These are phyloP conservation scores for Osmanthus fragrans DNA, from an alignment of 257 asterid species.

Conservation along the genomic window DNA sequence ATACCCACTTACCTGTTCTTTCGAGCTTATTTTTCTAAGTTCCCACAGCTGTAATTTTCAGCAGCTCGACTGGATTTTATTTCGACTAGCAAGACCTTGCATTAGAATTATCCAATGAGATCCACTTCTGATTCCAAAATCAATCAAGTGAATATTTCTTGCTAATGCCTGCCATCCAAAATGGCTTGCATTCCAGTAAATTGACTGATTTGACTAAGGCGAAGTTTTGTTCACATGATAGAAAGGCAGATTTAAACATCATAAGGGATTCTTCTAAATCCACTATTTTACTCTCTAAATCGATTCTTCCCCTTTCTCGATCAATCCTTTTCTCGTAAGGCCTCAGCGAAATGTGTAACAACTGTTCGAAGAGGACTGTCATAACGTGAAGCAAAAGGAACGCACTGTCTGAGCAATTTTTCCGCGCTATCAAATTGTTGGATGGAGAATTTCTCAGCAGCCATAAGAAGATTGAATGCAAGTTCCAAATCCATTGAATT, in stretches of 20 bases:
- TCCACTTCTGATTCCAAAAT: not conserved
- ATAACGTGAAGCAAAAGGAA: constrained; percentile 17
- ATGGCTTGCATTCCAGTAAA: constrained; percentile 8
- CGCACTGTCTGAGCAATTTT: constrained; percentile 18
- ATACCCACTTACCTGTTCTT: constrained; percentile 32
- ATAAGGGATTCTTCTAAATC: constrained; percentile 21
- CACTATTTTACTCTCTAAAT: constrained; percentile 15
- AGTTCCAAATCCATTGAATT: not conserved
- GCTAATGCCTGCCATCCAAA: not conserved
- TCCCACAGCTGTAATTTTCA: constrained; percentile 49
- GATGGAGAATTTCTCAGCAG: constrained; percentile 32
- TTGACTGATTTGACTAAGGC: constrained; percentile 33
- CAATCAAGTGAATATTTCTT: not conserved
- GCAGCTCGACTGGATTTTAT: constrained; percentile 29
- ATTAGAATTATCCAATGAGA: constrained; percentile 15
- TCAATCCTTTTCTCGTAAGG: constrained; percentile 38
- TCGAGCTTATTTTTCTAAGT: constrained; percentile 26
- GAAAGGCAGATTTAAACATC: constrained; percentile 5
- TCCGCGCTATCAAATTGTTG: constrained; percentile 35
- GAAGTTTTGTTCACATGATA: constrained; percentile 28
- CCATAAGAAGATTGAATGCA: constrained; percentile 9
- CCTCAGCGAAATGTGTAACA: constrained; percentile 23
- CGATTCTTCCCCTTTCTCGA: constrained; percentile 16
- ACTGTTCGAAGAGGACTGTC: constrained; percentile 36
- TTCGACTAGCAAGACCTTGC: constrained; percentile 34